Evolutionary conservation across 805 yeast genomes (phyloP).

Genomic region (Yarrowia sp.): DNA sequence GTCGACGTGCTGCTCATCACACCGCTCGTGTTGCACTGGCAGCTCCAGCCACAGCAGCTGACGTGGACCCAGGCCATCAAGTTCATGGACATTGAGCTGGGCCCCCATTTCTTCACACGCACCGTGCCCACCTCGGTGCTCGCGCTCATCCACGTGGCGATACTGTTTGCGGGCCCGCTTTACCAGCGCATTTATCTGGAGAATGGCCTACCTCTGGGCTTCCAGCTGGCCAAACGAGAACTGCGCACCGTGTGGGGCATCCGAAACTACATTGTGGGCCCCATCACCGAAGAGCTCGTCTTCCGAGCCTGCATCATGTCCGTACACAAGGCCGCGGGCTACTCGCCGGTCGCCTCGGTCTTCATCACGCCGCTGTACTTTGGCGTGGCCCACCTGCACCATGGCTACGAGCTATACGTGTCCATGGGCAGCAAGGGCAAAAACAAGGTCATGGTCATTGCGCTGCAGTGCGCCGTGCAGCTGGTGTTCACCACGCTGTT

Average conservation of each 20-base stretch:
- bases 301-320: conserved; percentile 52
- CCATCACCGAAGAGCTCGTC: conserved; percentile 72
- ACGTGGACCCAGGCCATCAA: not conserved
- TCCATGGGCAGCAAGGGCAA: conserved; percentile 29
- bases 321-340: conserved; percentile 32
- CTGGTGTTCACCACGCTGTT: conserved; percentile 63
- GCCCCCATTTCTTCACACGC: not conserved
- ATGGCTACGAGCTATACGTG: conserved; percentile 51
- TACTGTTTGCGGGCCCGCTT: conserved; percentile 51
- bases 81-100: not conserved
- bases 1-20: conserved; percentile 37
- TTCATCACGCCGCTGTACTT: conserved; percentile 58
- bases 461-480: conserved; percentile 49
- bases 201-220: conserved; percentile 27
- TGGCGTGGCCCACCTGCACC: conserved; percentile 78
- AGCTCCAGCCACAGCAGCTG: not conserved
- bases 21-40: conserved; percentile 27
- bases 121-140: conserved; percentile 5
- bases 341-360: conserved; percentile 27
- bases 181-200: conserved; percentile 37
- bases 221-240: conserved; percentile 10
- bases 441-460: conserved; percentile 37
- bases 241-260: conserved; percentile 20
- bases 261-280: conserved; percentile 65
- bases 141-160: conserved; percentile 26